Evolutionary conservation across 1,284 basidiomycete genomes (phyloP).

Genomic region (Apiotrichum akiyoshidainum): DNA sequence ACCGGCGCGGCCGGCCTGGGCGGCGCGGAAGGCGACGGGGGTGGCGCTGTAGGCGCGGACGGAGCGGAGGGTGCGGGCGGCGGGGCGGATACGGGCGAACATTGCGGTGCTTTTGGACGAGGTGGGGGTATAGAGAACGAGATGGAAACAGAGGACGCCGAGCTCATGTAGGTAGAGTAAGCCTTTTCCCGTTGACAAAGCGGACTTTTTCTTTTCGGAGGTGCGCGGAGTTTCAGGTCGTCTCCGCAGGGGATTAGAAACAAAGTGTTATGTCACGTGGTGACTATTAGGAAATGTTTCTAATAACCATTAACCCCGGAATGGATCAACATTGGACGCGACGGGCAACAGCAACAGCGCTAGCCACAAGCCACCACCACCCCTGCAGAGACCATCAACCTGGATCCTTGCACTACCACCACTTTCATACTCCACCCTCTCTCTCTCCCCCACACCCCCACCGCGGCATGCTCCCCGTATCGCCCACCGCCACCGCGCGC

Average conservation of each 20-base stretch:
- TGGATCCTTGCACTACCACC: no score
- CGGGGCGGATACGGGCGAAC: constrained; percentile 9
- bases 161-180: background rate
- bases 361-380: background rate
- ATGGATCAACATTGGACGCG: no score
- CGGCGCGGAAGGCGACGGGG: background rate
- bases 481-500: constrained; percentile 2
- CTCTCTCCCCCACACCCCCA: background rate
- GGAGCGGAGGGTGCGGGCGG: background rate
- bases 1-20: background rate
- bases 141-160: background rate
- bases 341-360: no score
- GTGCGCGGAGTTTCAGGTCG: no score
- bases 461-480: constrained; percentile 5
- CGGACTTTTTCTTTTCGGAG: background rate
- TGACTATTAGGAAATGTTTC: no score
- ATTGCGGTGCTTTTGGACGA: background rate
- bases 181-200: no score
- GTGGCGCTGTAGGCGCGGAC: background rate
- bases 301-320: no score
- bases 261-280: no score
- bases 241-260: no score
- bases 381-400: background rate
- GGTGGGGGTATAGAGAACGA: background rate
- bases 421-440: background rate